Evolutionary conservation across 208 protist genomes (phyloP).

Genomic region (Trypanosoma vivax): DNA sequence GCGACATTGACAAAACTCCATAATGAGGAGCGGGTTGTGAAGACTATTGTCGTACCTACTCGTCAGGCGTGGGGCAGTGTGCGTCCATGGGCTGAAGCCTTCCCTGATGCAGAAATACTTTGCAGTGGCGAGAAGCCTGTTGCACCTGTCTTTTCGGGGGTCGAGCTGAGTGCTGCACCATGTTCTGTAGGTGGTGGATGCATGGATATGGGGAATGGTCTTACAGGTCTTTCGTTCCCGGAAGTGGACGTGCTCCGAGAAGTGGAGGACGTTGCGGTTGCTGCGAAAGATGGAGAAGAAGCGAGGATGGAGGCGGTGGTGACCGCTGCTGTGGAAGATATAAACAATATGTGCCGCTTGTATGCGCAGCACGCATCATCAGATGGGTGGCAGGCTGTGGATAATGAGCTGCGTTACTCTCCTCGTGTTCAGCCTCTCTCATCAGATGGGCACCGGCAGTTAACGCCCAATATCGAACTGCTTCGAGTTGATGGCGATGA

Average conservation of each 20-base stretch:
- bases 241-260: constrained; percentile 77
- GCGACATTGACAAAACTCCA: constrained; percentile 47
- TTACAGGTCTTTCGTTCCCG: constrained; percentile 59
- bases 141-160: background rate
- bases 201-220: constrained; percentile 55
- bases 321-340: background rate
- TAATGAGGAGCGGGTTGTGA: constrained; percentile 57
- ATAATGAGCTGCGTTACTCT: constrained; percentile 6
- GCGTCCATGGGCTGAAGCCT: constrained; percentile 68
- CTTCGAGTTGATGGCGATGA: constrained; percentile 59
- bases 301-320: background rate
- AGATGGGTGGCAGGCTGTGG: background rate
- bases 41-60: constrained; percentile 73
- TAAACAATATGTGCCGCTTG: constrained; percentile 12
- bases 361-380: background rate
- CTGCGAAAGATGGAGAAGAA: constrained; percentile 9
- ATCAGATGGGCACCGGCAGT: constrained; percentile 6
- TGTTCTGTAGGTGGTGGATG: constrained; percentile 35
- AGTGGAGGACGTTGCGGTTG: constrained; percentile 39
- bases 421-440: constrained; percentile 13
- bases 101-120: constrained; percentile 67
- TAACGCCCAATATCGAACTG: constrained; percentile 63
- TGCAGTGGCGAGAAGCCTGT: constrained; percentile 23
- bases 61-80: constrained; percentile 53
- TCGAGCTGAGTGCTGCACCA: background rate